Evolutionary conservation across 352 stramenopile genomes (phyloP).

Genomic region (Phytophthora pisi): DNA sequence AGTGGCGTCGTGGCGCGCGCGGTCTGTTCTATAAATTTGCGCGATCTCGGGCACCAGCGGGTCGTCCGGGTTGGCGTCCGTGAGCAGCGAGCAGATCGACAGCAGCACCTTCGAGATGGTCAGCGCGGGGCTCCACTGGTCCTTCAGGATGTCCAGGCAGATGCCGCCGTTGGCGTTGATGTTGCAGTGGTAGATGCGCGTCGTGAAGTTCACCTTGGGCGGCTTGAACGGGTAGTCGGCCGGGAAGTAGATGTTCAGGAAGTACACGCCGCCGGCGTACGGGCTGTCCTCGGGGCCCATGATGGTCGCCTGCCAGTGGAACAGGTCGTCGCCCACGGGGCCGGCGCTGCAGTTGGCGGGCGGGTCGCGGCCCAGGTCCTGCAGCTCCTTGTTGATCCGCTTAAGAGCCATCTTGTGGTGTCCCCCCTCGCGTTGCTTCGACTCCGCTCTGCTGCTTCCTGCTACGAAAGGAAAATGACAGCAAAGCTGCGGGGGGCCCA

Average conservation of each 20-base stretch:
- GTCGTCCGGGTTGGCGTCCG: constrained; percentile 99
- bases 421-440: constrained; percentile 18
- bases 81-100: constrained; percentile 99
- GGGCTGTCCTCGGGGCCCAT: constrained; percentile 99
- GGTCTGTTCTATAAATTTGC: constrained; percentile 96
- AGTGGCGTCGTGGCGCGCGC: constrained; percentile 94
- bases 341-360: constrained; percentile 98
- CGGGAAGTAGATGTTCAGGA: constrained; percentile 99
- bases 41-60: constrained; percentile 93
- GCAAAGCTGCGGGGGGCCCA: constrained; percentile 11
- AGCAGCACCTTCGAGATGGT: constrained; percentile 99
- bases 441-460: constrained; percentile 40
- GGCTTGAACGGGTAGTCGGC: constrained; percentile 99
- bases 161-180: constrained; percentile 99
- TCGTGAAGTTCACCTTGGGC: constrained; percentile 99
- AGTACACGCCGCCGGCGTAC: constrained; percentile 98
- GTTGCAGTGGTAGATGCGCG: constrained; percentile 99
- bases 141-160: constrained; percentile 99
- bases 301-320: constrained; percentile 97
- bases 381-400: constrained; percentile 96
- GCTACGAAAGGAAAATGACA: constrained; percentile 52
- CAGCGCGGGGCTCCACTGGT: constrained; percentile 99
- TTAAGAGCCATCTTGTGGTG: constrained; percentile 88
- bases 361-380: constrained; percentile 95
- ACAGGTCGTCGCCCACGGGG: constrained; percentile 98